Percentiles rank a stretch among this genome's conserved stretches.
Evolutionary conservation across 108 stramenopile species (phyloP).

Genomic region (Aurantiochytrium sp.): DNA sequence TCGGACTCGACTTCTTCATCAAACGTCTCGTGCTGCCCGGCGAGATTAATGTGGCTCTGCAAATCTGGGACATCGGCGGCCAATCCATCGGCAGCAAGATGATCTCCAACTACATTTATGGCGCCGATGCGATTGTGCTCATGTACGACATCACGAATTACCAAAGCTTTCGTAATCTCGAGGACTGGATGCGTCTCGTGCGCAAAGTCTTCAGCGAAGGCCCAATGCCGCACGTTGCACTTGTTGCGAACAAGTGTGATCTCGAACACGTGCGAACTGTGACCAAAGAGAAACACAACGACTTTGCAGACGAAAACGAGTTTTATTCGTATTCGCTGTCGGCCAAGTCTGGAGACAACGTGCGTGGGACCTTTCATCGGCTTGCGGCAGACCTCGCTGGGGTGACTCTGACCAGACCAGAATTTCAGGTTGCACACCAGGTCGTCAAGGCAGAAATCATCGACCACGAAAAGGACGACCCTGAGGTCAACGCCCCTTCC

Average conservation of each 20-base stretch:
- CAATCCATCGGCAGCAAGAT: conserved; percentile 58
- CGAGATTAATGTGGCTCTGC: conserved; percentile 39
- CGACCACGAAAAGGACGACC: conserved; percentile 43
- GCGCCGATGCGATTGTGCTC: conserved; percentile 52
- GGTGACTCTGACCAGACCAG: conserved; percentile 24
- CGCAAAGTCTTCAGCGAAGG: neutral
- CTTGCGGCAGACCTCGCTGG: conserved; percentile 37
- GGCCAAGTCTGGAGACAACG: conserved; percentile 53
- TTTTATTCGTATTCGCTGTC: conserved; percentile 36
- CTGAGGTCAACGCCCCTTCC: neutral
- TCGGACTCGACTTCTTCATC: conserved; percentile 62
- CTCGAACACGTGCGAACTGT: conserved; percentile 43
- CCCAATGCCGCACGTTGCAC: conserved; percentile 38
- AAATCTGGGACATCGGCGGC: conserved; percentile 61
- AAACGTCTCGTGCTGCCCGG: conserved; percentile 47
- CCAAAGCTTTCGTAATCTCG: conserved; percentile 50
- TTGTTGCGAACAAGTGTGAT: conserved; percentile 54
- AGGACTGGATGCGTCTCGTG: conserved; percentile 51
- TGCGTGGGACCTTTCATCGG: conserved; percentile 25
- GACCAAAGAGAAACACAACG: neutral
- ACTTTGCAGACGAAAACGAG: conserved; percentile 40
- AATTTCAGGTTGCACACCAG: conserved; percentile 20
- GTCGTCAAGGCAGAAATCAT: conserved; percentile 38
- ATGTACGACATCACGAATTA: conserved; percentile 56
- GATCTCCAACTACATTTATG: conserved; percentile 50